Evolutionary conservation across 495 filamentous ascomycete genomes (phyloP), one percentile per base, ranked within the genome.

Genomic region (Symbiotaphrina buchneri): DNA sequence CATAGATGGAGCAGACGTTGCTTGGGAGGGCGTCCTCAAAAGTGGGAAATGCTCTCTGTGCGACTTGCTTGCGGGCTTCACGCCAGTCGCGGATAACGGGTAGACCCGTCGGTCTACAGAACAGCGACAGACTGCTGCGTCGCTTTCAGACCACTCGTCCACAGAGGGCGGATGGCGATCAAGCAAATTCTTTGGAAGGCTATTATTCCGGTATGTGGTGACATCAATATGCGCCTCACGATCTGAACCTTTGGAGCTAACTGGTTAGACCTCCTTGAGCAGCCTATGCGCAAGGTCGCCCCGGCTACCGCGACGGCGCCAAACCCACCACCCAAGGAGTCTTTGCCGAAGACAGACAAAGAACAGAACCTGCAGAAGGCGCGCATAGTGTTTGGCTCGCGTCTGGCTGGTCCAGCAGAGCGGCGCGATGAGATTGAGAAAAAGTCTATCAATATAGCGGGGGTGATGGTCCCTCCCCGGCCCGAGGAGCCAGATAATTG

Each of bases 401-500:
- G 64, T 20, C 60, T 85, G 37, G 71, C 72, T 25, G 77, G 73
- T 32, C 65, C 77, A 38, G 65, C 66, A 44, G 55, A 73, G 44
- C 59, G 74, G 38, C 10, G 29, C 1, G 31, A 35, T 10, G 55
- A 76, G 40, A 63, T 68, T 37, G 43, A 67, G 43, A 52, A 62
- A 36, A 52, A 58, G 26, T 64, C 53, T 42, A 63, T 58, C 26
- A 58, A 66, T 10, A 53, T 92, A 39, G 81, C 81, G 8, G 84
- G 84, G 18, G 65, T 92, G 7, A 55, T 65, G 34, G 75, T 92
- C 3, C 84, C 83, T 7, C 82, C 82, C 11, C 59, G 64, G 10
- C 87, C 87, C 5, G 63, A 69, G 31, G 87, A 97, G 48, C 87
- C 87, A 10, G 87, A 94, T 48, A 93, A 95, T 51, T 97, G 87